phyloP scores from a whole-genome alignment of 306 rosid genomes.

The Amphicarpaea edgeworthii region DNA sequence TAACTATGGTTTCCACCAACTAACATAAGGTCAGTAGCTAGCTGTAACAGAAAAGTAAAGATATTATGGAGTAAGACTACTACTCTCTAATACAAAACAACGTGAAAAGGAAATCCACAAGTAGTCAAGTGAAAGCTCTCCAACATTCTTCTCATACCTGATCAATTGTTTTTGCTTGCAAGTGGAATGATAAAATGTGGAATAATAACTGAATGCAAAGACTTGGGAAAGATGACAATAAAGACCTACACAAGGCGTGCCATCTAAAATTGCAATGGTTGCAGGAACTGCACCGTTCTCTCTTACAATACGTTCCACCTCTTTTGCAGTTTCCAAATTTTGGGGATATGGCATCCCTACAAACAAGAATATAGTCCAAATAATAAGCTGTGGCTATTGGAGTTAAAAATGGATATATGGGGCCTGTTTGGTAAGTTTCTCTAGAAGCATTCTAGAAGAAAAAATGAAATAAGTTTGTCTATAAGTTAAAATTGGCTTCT shows the following conservation, averaged over 20 bases:
- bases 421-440: too few species aligned
- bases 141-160: constrained; percentile 13
- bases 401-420: background rate
- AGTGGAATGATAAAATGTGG: constrained; percentile 16
- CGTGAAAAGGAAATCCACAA: constrained; percentile 18
- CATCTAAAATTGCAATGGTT: constrained; percentile 91
- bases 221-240: constrained; percentile 39
- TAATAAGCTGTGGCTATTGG: background rate
- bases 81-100: too few species aligned
- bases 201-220: background rate
- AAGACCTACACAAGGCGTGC: constrained; percentile 84
- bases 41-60: too few species aligned
- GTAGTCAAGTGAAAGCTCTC: constrained; percentile 29
- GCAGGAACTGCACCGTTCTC: constrained; percentile 94
- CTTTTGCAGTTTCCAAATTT: constrained; percentile 84
- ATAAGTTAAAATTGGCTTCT: too few species aligned
- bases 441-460: too few species aligned
- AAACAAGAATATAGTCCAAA: constrained; percentile 42
- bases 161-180: constrained; percentile 7
- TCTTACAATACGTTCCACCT: constrained; percentile 80
- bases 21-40: too few species aligned
- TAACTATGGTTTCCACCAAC: too few species aligned
- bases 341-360: constrained; percentile 97
- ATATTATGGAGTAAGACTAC: too few species aligned
- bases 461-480: too few species aligned